Conservation (phyloP, 1,139 yeast genomes). For the Blastobotrys arbuscula region DNA sequence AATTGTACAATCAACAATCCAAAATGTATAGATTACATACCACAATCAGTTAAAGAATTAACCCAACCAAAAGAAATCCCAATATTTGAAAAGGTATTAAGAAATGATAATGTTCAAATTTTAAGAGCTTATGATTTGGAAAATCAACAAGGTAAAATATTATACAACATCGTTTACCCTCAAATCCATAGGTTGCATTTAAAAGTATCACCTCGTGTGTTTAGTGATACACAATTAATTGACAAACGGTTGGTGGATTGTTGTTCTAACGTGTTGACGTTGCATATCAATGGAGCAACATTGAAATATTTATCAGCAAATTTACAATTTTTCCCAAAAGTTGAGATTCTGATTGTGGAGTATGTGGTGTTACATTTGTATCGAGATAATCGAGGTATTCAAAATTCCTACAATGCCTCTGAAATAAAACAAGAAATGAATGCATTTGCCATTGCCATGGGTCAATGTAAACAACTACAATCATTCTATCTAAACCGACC, state of each 20-base stretch:
- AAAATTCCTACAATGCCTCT: conserved; percentile 6
- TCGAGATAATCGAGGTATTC: conserved; percentile 5
- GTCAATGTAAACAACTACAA: conserved; percentile 5
- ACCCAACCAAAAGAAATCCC: conserved; percentile 8
- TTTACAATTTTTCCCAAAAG: conserved; percentile 7
- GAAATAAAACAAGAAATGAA: conserved; percentile 9
- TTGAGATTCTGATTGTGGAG: conserved; percentile 9
- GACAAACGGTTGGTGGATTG: conserved; percentile 1
- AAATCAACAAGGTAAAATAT: neutral
- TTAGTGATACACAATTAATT: neutral
- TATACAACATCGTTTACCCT: conserved; percentile 4
- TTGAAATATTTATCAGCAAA: conserved; percentile 3
- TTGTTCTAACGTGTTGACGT: conserved; percentile 1
- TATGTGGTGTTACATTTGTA: conserved; percentile 5
- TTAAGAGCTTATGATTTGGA: conserved; percentile 5
- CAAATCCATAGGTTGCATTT: conserved; percentile 7
- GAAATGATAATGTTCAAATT: neutral
- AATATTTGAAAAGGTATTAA: neutral
- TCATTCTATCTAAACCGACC: conserved; percentile 6
- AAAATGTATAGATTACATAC: conserved; percentile 4
- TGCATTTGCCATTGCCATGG: conserved; percentile 4
- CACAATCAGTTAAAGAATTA: conserved; percentile 6
- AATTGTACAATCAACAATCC: conserved; percentile 6
- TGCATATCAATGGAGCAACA: conserved; percentile 10
- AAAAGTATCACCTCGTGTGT: neutral